Evolutionary conservation across 108 stramenopile genomes (phyloP), one percentile per base, ranked within the genome.

Genomic region (Skeletonema costatum): DNA sequence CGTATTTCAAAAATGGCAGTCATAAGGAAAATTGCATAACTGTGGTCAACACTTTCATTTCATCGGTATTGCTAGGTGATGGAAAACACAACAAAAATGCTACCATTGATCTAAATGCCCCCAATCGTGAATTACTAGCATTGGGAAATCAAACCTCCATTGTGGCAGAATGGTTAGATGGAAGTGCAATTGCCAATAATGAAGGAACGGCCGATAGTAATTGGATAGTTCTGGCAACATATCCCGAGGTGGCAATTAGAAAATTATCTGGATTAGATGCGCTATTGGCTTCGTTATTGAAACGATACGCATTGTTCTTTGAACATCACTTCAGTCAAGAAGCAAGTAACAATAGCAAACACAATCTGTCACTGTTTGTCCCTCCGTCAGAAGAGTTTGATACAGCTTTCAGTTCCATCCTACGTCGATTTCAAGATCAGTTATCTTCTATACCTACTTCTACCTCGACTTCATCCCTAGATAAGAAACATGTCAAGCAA

Each of bases 381-480:
- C 79, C 79, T 11, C 79, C 79, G 3, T 48, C 39, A 39, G 38
- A 73, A 25, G 79, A 74, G 53, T 82, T 78, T 65, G 76, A 82
- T 67, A 42, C 71, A 38, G 72, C 72, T 17, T 82, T 78, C 39
- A 33, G 62, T 29, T 73, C 76, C 16, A 74, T 82, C 64, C 30
- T 77, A 25, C 80, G 80, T n/a, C 69, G 70, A 63, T 81, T 81
- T 50, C 80, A 77, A 66, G 80, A 77, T 29, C 77, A 67, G 73
- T 41, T 74, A 32, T 56, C 74, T 10, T 60, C 71, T 13, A 65
- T 71, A 16, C 44, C 68, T 5, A 41, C 56, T 30, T 50, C 77
- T 53, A 51, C 48, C 41, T 59, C 63, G 58, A 25, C 70, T 46
- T 60, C 41, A 8, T 64, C 53, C 12, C 25, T 64, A 6, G 73